Evolutionary conservation across 73 alveolate species (phyloP), one percentile per base, ranked within the genome.

Genomic region (Tetrahymena elliotti): DNA sequence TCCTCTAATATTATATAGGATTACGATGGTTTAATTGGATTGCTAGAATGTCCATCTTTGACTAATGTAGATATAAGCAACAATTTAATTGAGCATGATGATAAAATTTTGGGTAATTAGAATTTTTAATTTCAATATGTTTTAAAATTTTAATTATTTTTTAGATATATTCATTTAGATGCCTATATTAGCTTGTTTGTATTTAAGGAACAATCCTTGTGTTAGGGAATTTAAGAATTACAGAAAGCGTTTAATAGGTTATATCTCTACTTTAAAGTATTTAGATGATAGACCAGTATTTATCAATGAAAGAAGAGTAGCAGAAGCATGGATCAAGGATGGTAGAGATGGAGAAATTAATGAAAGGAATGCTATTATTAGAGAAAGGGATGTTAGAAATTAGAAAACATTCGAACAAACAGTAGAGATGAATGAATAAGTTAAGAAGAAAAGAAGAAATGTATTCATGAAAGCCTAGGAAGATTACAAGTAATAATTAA

Each of bases 221-320:
- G 94, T 95, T 92, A 98, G 99, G 95, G 96, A 97, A 93, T 97
- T 98, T 83, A 95, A 97, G 83, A 97, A 97, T 96, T 98, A 98
- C 94, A 96, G 99, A 93, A 98, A 98, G 95, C 95, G 52, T n/a
- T 47, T 94, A 34, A 52, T 53, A 9, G 41, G 84, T 34, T 83
- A 13, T 11, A 47, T 98, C 40, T 98, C 98, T 22, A 95, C 97
- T 10, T 97, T 98, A 52, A 98, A 96, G 93, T 98, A 98, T 95
- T 95, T 98, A 93, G 99, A 98, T 93, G 99, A 98, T 93, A 95
- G 97, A 93, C 99, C 99, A 22, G 99, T 98, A 35, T 98, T 98
- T 96, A 98, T 97, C 16, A 99, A 98, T 54, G 99, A 98, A 95
- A 96, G 99, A 95, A 97, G 99, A 97, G 97, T 95, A 82, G 99